Percentiles rank a stretch among this genome's conserved stretches.
Conservation (phyloP, 2,329 filamentous ascomycete species). For the Aspergillus sp. region DNA sequence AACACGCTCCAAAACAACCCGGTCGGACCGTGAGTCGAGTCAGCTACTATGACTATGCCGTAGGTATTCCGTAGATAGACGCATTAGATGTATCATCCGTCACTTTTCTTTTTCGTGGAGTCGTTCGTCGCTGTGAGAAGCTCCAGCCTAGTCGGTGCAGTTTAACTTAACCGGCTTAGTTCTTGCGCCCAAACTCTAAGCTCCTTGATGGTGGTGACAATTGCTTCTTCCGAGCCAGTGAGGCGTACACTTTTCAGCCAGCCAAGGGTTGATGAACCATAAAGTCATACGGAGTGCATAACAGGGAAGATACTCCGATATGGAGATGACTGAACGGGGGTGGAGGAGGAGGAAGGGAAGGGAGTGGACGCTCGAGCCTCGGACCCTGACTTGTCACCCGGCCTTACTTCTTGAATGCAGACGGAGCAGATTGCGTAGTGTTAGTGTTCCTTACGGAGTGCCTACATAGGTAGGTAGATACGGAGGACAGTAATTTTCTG, state of each 20-base stretch:
- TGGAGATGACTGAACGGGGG: not conserved
- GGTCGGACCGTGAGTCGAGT: not conserved
- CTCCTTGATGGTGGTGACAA: not conserved
- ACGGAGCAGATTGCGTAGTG: too few species aligned
- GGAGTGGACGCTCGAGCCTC: constrained; percentile 2
- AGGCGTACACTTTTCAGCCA: not conserved
- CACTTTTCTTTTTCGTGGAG: not conserved
- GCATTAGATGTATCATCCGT: too few species aligned
- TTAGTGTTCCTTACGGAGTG: too few species aligned
- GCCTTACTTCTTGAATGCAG: not conserved
- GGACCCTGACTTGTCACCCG: constrained; percentile 1
- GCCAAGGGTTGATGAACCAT: not conserved
- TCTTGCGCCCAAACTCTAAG: not conserved
- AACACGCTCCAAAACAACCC: not conserved
- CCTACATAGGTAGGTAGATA: too few species aligned
- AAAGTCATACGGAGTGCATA: too few species aligned
- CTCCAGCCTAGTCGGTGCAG: not conserved
- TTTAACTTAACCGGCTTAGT: not conserved
- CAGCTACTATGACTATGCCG: not conserved
- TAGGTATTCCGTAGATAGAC: too few species aligned
- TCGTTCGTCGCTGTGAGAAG: not conserved
- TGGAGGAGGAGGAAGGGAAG: not conserved
- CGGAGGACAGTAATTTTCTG: too few species aligned
- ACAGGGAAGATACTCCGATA: not conserved
- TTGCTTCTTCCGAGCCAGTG: not conserved